phyloP scores from a whole-genome alignment of 2,329 filamentous ascomycete genomes.

The Penicillium sp. region DNA sequence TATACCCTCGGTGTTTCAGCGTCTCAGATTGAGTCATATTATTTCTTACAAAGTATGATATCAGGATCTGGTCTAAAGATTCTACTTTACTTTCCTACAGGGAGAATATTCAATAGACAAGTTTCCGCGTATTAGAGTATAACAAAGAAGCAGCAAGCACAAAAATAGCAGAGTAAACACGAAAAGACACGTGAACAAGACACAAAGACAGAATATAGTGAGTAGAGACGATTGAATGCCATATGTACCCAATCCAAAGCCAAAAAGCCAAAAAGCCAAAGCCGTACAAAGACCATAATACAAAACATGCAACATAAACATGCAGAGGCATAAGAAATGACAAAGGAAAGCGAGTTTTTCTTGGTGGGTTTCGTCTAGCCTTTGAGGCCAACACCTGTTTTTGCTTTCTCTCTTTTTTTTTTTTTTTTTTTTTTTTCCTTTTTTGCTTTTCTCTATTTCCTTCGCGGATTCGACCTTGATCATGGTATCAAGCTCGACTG shows the following conservation, averaged over 20 bases:
- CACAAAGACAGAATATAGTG: slow-evolving; percentile 5
- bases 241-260: neutral
- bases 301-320: neutral
- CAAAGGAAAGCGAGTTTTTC: neutral
- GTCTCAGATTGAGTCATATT: too few relatives aligned
- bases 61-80: neutral
- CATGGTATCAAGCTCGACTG: slow-evolving; percentile 14
- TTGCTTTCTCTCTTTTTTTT: too few relatives aligned
- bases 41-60: neutral
- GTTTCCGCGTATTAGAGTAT: slow-evolving; percentile 3
- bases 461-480: neutral
- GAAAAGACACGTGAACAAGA: neutral
- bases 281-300: neutral
- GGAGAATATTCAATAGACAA: neutral
- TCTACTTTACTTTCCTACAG: neutral
- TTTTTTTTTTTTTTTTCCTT: too few relatives aligned
- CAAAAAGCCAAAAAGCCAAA: slow-evolving; percentile 4
- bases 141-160: neutral
- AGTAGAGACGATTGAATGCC: neutral
- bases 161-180: neutral
- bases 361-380: slow-evolving; percentile 1
- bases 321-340: neutral
- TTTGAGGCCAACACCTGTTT: neutral
- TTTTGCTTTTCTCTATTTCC: too few relatives aligned
- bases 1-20: neutral